A percentile compares a stretch with the other conserved stretches of the same genome.
Conservation (phyloP, 148 eudicot genomes). For the Rhododendron vialii region DNA sequence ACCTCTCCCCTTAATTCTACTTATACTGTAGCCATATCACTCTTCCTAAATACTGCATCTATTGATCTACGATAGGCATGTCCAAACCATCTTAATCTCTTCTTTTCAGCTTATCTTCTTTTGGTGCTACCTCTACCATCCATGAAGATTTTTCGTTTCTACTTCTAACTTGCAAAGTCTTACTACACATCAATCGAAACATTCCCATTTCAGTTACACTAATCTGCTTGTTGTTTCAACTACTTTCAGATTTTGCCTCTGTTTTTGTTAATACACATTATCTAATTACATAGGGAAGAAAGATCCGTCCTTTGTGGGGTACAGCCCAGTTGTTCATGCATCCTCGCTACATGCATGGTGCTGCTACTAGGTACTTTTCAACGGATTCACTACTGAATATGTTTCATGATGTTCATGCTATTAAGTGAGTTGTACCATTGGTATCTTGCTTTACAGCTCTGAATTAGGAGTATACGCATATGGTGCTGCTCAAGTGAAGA, state of each 20-base stretch:
- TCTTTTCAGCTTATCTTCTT: neutral
- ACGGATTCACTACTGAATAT: neutral
- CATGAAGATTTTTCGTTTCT: neutral
- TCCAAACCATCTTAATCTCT: neutral
- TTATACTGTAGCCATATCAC: neutral
- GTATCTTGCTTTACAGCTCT: slow-evolving; percentile 47
- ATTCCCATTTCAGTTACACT: neutral
- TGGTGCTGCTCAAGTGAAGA: slow-evolving; percentile 97
- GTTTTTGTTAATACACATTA: neutral
- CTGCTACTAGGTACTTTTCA: slow-evolving; percentile 69
- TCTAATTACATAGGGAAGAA: slow-evolving; percentile 49
- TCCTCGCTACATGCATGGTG: slow-evolving; percentile 99
- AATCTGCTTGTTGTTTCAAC: neutral
- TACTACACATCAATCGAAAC: neutral
- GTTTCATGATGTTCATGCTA: neutral
- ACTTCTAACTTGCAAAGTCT: neutral
- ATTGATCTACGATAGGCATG: neutral
- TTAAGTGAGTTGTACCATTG: neutral
- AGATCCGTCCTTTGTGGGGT: slow-evolving; percentile 89
- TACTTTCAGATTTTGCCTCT: neutral
- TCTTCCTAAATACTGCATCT: neutral
- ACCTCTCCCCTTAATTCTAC: neutral
- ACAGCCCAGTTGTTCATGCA: slow-evolving; percentile 93
- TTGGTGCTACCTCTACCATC: neutral
- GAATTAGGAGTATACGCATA: slow-evolving; percentile 85